Conservation (phyloP, 2,329 filamentous ascomycete genomes). For the Phaeosphaeriaceae sp. region DNA sequence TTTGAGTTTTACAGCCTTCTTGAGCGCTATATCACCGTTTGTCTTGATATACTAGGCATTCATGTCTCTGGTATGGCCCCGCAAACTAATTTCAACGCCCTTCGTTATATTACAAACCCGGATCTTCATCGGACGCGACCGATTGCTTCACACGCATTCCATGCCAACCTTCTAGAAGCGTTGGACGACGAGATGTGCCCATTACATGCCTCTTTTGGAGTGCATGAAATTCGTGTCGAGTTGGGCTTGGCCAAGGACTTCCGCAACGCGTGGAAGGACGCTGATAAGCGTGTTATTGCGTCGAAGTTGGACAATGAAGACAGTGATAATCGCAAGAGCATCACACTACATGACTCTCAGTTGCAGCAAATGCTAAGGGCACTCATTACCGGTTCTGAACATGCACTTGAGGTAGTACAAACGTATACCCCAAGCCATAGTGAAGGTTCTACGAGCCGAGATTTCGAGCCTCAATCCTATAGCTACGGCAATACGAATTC, state of each 20-base stretch:
- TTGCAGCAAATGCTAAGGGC: slow-evolving; percentile 64
- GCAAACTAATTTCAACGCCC: slow-evolving; percentile 31
- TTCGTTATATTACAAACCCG: slow-evolving; percentile 43
- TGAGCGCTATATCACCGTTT: slow-evolving; percentile 71
- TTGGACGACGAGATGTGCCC: slow-evolving; percentile 65
- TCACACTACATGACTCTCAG: slow-evolving; percentile 65
- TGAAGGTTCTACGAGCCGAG: slow-evolving; percentile 20
- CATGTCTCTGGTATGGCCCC: slow-evolving; percentile 47
- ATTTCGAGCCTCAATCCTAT: slow-evolving; percentile 26
- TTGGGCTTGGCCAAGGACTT: slow-evolving; percentile 72
- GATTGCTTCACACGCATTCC: slow-evolving; percentile 61
- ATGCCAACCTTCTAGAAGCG: slow-evolving; percentile 71
- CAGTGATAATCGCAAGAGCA: slow-evolving; percentile 29
- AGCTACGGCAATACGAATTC: slow-evolving; percentile 15
- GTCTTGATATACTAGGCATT: slow-evolving; percentile 69
- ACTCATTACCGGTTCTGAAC: slow-evolving; percentile 66
- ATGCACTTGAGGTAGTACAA: slow-evolving; percentile 57
- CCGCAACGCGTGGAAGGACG: slow-evolving; percentile 75
- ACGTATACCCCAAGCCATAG: slow-evolving; percentile 11
- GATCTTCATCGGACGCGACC: slow-evolving; percentile 27
- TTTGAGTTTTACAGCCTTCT: slow-evolving; percentile 77
- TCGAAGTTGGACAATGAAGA: slow-evolving; percentile 24
- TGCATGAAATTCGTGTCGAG: slow-evolving; percentile 62
- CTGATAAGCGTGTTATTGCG: slow-evolving; percentile 53
- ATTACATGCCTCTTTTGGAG: slow-evolving; percentile 62